phyloP scores from a whole-genome alignment of 768 basidiomycete genomes.

The Udeniomyces megalosporus region DNA sequence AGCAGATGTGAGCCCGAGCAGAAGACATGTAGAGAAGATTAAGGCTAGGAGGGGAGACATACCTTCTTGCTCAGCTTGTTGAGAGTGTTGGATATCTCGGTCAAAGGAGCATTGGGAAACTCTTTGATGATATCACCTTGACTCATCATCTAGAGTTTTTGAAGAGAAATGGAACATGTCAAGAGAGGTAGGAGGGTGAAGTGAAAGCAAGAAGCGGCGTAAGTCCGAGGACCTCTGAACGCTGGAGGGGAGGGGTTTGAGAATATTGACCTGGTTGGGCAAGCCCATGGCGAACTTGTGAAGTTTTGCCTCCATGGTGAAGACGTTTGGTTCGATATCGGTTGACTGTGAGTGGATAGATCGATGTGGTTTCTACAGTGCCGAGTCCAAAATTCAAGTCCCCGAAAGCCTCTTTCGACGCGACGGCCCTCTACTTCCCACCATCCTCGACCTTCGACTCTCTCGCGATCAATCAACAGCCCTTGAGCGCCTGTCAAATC shows the following conservation, averaged over 20 bases:
- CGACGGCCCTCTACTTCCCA: no score
- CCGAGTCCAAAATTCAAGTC: no score
- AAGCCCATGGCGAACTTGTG: conserved; percentile 12
- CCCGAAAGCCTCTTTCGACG: no score
- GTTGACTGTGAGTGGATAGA: no score
- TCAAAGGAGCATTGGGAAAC: conserved; percentile 7
- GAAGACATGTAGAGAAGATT: not conserved
- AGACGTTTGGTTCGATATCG: no score
- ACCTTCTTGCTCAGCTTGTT: conserved; percentile 17
- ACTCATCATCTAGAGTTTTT: conserved; percentile 8
- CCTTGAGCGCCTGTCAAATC: no score
- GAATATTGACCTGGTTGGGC: conserved; percentile 8
- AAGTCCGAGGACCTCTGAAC: not conserved
- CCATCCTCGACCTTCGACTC: not conserved
- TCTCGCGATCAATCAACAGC: no score
- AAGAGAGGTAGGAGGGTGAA: not conserved
- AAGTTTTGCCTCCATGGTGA: conserved; percentile 9
- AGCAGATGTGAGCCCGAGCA: not conserved
- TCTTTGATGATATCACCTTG: conserved; percentile 9
- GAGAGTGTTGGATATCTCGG: conserved; percentile 1
- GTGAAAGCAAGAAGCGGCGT: not conserved
- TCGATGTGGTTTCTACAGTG: no score
- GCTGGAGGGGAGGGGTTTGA: not conserved
- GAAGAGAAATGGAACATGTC: no score
- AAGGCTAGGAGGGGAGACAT: not conserved